Conservation (phyloP, 352 stramenopile genomes). For the Globisporangium perplexum region DNA sequence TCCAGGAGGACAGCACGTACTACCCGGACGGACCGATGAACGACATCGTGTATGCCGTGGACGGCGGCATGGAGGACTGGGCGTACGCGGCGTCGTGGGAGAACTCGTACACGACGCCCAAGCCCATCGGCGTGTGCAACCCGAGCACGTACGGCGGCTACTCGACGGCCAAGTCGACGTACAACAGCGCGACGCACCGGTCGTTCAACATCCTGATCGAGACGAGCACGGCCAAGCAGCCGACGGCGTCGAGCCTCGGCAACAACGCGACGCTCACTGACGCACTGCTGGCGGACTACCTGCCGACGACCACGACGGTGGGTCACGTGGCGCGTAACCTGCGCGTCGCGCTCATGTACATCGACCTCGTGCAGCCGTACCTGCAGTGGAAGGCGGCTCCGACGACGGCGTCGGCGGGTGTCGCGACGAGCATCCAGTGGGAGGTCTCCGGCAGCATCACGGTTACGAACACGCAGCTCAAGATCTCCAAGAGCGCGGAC, state of each 20-base stretch:
- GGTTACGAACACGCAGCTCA: constrained; percentile 53
- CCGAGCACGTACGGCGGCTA: constrained; percentile 88
- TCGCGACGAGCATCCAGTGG: constrained; percentile 33
- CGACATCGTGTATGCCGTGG: constrained; percentile 92
- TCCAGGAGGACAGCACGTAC: constrained; percentile 44
- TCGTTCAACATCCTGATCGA: constrained; percentile 95
- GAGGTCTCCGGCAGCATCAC: constrained; percentile 51
- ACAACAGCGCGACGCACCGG: constrained; percentile 88
- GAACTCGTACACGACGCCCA: constrained; percentile 34
- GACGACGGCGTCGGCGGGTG: constrained; percentile 4
- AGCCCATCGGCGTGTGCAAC: constrained; percentile 65
- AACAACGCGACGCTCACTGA: constrained; percentile 41
- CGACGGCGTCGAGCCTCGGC: constrained; percentile 59
- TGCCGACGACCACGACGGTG: constrained; percentile 41
- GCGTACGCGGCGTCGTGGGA: constrained; percentile 88
- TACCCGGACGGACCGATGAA: constrained; percentile 88
- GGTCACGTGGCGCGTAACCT: constrained; percentile 93
- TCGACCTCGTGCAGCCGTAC: constrained; percentile 94
- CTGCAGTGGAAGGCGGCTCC: constrained; percentile 44
- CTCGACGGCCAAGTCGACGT: constrained; percentile 70
- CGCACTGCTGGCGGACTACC: constrained; percentile 34
- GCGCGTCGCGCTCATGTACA: constrained; percentile 85
- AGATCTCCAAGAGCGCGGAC: constrained; percentile 32
- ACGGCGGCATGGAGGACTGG: constrained; percentile 97
- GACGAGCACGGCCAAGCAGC: constrained; percentile 87